Base-by-base conservation (phyloP, 495 filamentous ascomycete genomes). In the Chaetomium cochliodes region DNA sequence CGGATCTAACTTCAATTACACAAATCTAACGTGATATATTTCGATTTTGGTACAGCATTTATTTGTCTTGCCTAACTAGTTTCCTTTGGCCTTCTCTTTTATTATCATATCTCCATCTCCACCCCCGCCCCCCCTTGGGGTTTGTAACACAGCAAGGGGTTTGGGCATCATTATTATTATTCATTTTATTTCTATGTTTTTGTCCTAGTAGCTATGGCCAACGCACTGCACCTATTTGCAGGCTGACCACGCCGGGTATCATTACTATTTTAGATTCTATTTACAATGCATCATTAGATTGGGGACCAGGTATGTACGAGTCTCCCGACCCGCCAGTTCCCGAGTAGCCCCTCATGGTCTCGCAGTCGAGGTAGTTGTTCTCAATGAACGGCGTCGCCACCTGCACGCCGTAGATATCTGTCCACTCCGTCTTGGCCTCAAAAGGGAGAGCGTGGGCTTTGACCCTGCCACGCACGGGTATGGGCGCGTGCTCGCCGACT, bases 341-440 rank as follows among this genome's bases (percentile, higher is more conserved):
- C 13, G 49, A 30, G 37, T 77, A 75, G 5, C 73, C 73, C 50
- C 64, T 52, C 73, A 77, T 70, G n/a, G 46, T 58, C 62, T 44
- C 51, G 65, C 75, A 77, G 33, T 73, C 69, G 52, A 76, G 70
- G 58, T 76, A 77, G 49, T 77, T 77, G 26, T 77, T 76, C 68
- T 80, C 78, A 56, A 78, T 67, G 44, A 80, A 80, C 26, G 76
- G 69, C 33, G 78, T 80, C 1, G 78, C 72, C 25, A 80, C 56
- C 44, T 77, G 72, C 62, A 78, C 70, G 5, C 76, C 78, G 33
- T 72, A 77, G 7, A 79, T 73, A 5, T 64, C 71, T 0, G 58
- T 53, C 65, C 69, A 74, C 69, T 69, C 69, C 25, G 18, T 65
- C 46, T 65, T 57, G 6, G 25, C 58, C 6, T 51, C 62, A 25